Percentiles rank a stretch among this genome's conserved stretches.
These are phyloP conservation scores for Boletus patriciae DNA, from an alignment of 768 basidiomycete species.

Conservation along the genomic window DNA sequence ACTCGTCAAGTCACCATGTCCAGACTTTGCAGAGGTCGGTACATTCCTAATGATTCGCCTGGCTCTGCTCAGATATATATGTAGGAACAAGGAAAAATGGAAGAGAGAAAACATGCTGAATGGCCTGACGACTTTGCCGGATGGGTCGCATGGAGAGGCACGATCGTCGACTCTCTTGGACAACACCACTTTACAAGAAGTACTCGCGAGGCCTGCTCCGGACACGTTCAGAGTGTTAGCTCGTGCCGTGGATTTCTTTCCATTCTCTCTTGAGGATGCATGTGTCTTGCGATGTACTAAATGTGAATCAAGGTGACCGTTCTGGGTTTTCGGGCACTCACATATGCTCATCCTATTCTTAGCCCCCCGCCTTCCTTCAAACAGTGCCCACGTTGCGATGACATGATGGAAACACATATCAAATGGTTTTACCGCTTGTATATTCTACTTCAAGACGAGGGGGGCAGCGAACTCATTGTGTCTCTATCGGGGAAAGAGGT, in stretches of 20 bases:
- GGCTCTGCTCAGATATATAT: background rate
- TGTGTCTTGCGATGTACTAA: slow-evolving; percentile 50
- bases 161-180: background rate
- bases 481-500: slow-evolving; percentile 52
- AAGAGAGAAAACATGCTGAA: slow-evolving; percentile 23
- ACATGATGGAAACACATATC: slow-evolving; percentile 51
- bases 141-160: slow-evolving; percentile 1
- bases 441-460: slow-evolving; percentile 52
- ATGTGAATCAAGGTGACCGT: slow-evolving; percentile 50
- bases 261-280: slow-evolving; percentile 48
- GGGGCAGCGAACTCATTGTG: slow-evolving; percentile 42
- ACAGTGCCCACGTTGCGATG: slow-evolving; percentile 53
- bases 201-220: slow-evolving; percentile 34
- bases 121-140: background rate
- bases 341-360: background rate
- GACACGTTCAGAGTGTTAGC: slow-evolving; percentile 46
- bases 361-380: slow-evolving; percentile 47
- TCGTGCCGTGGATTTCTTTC: slow-evolving; percentile 56
- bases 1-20: slow-evolving; percentile 15
- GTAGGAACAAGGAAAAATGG: slow-evolving; percentile 39
- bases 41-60: background rate
- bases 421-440: slow-evolving; percentile 50
- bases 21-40: slow-evolving; percentile 25
- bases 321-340: background rate
- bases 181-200: slow-evolving; percentile 39